Conservation (phyloP, 257 asterid species). For the Fraxinus americana region DNA sequence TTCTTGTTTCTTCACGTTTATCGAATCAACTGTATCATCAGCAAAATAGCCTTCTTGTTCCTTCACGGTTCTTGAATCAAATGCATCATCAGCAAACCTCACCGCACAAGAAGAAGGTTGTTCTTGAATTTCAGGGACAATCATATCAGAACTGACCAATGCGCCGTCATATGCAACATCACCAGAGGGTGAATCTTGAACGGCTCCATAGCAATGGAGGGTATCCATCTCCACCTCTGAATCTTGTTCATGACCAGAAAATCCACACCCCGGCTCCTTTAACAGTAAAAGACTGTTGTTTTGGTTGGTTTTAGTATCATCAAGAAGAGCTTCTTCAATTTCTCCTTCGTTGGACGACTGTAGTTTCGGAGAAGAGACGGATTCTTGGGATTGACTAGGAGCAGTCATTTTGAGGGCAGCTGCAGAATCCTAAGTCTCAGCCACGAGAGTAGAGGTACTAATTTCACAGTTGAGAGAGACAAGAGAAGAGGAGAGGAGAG, state of each 20-base stretch:
- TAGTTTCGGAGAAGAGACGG: not conserved
- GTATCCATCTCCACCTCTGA: not conserved
- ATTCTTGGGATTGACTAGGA: too few relatives aligned
- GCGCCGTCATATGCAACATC: not conserved
- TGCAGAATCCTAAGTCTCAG: not conserved
- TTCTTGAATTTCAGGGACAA: not conserved
- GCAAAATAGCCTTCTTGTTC: not conserved
- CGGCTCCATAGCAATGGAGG: too few relatives aligned
- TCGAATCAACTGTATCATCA: not conserved
- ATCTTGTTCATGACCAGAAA: not conserved
- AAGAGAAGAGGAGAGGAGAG: not conserved
- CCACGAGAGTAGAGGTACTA: not conserved
- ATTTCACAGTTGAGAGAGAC: not conserved
- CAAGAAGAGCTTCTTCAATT: not conserved
- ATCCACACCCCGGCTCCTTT: not conserved
- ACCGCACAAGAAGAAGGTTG: not conserved
- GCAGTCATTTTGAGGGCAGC: not conserved
- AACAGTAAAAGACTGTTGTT: not conserved
- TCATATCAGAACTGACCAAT: not conserved
- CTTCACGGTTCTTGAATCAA: not conserved
- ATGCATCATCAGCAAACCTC: not conserved
- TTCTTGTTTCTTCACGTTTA: not conserved
- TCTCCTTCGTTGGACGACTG: not conserved
- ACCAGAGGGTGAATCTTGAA: conserved; percentile 4
- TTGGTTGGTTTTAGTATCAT: not conserved